Base-by-base conservation (phyloP, 164 flowering plant species). In the Nelumbo lutea region DNA sequence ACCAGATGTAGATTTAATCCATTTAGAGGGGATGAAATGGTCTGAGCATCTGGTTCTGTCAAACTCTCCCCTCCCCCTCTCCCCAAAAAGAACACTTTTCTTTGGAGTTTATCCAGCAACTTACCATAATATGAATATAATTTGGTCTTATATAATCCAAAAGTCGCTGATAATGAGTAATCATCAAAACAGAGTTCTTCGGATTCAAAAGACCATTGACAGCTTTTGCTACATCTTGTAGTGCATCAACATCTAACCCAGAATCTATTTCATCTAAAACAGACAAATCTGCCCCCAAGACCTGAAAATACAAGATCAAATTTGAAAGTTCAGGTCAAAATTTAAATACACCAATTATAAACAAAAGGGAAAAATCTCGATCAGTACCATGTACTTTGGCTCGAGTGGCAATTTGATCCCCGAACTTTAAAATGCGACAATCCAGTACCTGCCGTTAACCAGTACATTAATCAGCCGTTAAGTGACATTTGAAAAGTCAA, bases 211-310 rank as follows among this genome's bases (percentile, higher is more conserved):
- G 82, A 39, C 81, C 89, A 79, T 90, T 93, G 53, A 96, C 91
- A 53, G 99, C 95, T 76, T 82, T 83, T 62, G 96, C 90, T 64
- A 96, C 97, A 78, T 90, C 98, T 72, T 83, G 77, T 72, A 96
- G 90, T 56, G 99, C 99, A 85, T 96, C 99, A 68, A 93, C 89
- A 83, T 96, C 99, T 74, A 96, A 86, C 10, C 99, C 99, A 43
- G 98, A 96, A 81, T 96, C 99, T 63, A 96, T 91, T 81, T 96
- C 98, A 80, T 96, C 99, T 68, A 96, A 77, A 68, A 96, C 84
- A 56, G 95, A 89, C 82, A 93, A 79, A 57, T 96, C 98, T 67
- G 99, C 90, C 58, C 97, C 99, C 61, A 96, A 83, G 67, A 93
- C 97, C 99, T 93, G 83, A 73, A 64, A 15, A 70, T 50, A 47